Base-by-base conservation (phyloP, 1,284 basidiomycete species). In the Stereum hirsutum region DNA sequence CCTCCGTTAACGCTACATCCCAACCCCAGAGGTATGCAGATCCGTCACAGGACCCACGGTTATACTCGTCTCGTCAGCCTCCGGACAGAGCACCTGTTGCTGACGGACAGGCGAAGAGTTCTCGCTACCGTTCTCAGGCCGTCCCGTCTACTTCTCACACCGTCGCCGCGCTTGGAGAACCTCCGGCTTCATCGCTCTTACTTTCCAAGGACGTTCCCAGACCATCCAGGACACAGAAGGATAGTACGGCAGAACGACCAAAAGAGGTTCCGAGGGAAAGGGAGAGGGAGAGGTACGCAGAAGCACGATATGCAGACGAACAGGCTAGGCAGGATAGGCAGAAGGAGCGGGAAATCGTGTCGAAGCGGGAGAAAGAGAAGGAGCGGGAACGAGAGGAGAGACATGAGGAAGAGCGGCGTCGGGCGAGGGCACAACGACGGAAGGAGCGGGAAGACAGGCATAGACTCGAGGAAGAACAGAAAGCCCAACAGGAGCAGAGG, bases 341-440 rank as follows among this genome's bases (percentile, higher is more conserved):
- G 28, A 44, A 44, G 31, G 43, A 44, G 14, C 27, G 19, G 19
- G 11, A 36, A 31, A 39, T 21, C 11, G 36, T 32, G 30, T 34
- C 28, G 25, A 43, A 36, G 31, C 41, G 41, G 11, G 33, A 15
- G 6, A 24, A 42, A 25, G 41, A 42, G 33, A 19, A 42, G 8
- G 19, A 20, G 36, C 45, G 38, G 20, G 49, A 46, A 26, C 38
- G 43, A n/a, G 37, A 44, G 14, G 28, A 19, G 25, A 40, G 41
- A 28, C 31, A 44, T 12, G 45, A 51, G 30, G 49, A 51, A 19
- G 49, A 51, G 31, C 44, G 27, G 40, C 46, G 47, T 6, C 37
- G 28, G 6, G 15, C 38, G 28, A 48, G 45, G 45, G 51, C 51
- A 26, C 47, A 44, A 28, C 45, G 43, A 26, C 45, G 44, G 12